Evolutionary conservation across 2,329 filamentous ascomycete genomes (phyloP).

Genomic region (Coccinonectria pachysandricola): DNA sequence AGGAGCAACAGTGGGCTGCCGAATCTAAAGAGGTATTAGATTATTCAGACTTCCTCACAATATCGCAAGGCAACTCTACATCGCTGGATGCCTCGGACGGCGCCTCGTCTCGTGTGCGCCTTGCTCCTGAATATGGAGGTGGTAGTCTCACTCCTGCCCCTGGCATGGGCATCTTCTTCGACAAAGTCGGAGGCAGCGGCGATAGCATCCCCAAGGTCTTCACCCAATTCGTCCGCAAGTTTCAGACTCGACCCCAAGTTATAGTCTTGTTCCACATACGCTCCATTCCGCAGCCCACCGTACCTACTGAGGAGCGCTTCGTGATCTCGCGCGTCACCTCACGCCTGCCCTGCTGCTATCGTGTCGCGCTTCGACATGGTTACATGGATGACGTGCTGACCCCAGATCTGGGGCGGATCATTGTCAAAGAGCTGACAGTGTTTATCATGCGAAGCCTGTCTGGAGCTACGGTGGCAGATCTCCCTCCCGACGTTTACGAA

Average conservation of each 20-base stretch:
- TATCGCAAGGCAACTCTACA: slow-evolving; percentile 16
- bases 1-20: slow-evolving; percentile 65
- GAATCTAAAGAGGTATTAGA: slow-evolving; percentile 53
- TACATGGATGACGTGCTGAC: slow-evolving; percentile 64
- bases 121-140: slow-evolving; percentile 31
- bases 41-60: slow-evolving; percentile 27
- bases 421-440: slow-evolving; percentile 50
- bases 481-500: slow-evolving; percentile 16
- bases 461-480: slow-evolving; percentile 14
- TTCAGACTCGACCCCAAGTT: slow-evolving; percentile 55
- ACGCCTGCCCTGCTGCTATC: slow-evolving; percentile 53
- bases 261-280: slow-evolving; percentile 68
- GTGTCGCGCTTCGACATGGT: slow-evolving; percentile 59
- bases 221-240: slow-evolving; percentile 62
- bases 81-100: slow-evolving; percentile 8
- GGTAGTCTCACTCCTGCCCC: slow-evolving; percentile 35
- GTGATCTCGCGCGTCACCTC: slow-evolving; percentile 29
- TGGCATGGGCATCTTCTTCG: slow-evolving; percentile 65
- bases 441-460: slow-evolving; percentile 31
- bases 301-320: slow-evolving; percentile 38
- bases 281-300: slow-evolving; percentile 47
- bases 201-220: slow-evolving; percentile 33
- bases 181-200: slow-evolving; percentile 63
- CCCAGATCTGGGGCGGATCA: slow-evolving; percentile 44
- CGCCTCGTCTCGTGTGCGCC: slow-evolving; percentile 13